phyloP scores from a whole-genome alignment of 257 asterid genomes.

The Henckelia pumila region DNA sequence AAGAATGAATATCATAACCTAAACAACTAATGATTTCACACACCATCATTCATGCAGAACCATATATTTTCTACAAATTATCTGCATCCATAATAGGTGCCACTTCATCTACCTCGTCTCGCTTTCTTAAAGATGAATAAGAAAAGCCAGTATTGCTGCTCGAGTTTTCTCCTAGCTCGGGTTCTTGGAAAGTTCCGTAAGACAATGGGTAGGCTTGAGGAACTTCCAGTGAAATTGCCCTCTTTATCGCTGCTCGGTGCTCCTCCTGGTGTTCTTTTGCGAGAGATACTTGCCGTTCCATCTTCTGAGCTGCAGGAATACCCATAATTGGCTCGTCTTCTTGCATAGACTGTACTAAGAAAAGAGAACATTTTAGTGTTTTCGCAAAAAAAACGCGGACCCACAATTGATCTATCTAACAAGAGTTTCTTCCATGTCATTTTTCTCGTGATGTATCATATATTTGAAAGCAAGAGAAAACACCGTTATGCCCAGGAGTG shows the following conservation, averaged over 20 bases:
- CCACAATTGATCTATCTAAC: background rate
- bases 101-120: slow-evolving; percentile 30
- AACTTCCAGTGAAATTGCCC: slow-evolving; percentile 77
- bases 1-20: slow-evolving; percentile 15
- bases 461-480: background rate
- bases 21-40: slow-evolving; percentile 14
- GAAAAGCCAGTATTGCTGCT: slow-evolving; percentile 28
- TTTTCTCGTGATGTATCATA: background rate
- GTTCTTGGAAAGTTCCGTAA: slow-evolving; percentile 74
- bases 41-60: background rate
- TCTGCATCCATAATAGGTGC: slow-evolving; percentile 24
- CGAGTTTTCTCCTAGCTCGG: slow-evolving; percentile 49
- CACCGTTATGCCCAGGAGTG: background rate
- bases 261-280: slow-evolving; percentile 79
- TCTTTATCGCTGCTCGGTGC: slow-evolving; percentile 68
- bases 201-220: slow-evolving; percentile 72
- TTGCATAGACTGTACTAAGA: slow-evolving; percentile 53
- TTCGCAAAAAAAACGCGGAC: slow-evolving; percentile 1
- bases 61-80: slow-evolving; percentile 12
- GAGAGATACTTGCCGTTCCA: slow-evolving; percentile 69
- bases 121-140: slow-evolving; percentile 18
- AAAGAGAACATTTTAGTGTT: slow-evolving; percentile 15
- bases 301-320: slow-evolving; percentile 68
- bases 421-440: background rate
- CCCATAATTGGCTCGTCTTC: slow-evolving; percentile 61